Conservation (phyloP, 805 yeast genomes). For the Teunomyces atbi region DNA sequence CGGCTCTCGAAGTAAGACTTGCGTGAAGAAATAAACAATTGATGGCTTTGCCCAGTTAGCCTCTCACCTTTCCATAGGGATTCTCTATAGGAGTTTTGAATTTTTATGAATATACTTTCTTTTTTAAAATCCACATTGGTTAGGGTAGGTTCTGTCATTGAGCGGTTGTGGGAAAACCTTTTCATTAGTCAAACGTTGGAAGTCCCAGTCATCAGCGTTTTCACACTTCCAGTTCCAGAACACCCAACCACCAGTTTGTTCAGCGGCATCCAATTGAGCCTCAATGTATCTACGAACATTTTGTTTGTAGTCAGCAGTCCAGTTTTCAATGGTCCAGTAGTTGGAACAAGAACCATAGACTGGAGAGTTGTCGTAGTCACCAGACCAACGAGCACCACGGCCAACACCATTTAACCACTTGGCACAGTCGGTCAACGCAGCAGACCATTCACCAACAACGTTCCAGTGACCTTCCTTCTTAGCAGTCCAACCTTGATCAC, state of each 20-base stretch:
- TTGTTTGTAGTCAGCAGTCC: slow-evolving; percentile 57
- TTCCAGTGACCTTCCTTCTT: slow-evolving; percentile 65
- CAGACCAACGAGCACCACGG: slow-evolving; percentile 79
- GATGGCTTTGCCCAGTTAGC: neutral
- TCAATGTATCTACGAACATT: slow-evolving; percentile 72
- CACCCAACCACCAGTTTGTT: slow-evolving; percentile 79
- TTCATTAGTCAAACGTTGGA: slow-evolving; percentile 52
- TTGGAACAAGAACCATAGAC: slow-evolving; percentile 61
- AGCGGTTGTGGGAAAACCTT: slow-evolving; percentile 83
- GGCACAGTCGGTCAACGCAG: slow-evolving; percentile 89
- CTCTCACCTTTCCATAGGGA: neutral
- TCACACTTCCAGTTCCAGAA: slow-evolving; percentile 96
- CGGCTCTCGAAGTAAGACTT: neutral
- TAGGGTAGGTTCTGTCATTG: slow-evolving; percentile 61
- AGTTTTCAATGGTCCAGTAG: slow-evolving; percentile 34
- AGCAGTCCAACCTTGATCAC: slow-evolving; percentile 28
- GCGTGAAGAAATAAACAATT: neutral
- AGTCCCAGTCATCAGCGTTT: slow-evolving; percentile 81
- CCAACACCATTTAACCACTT: slow-evolving; percentile 86
- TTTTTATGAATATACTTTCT: neutral
- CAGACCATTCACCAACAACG: slow-evolving; percentile 71
- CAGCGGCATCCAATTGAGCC: slow-evolving; percentile 85
- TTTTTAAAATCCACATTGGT: slow-evolving; percentile 53
- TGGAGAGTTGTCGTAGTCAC: slow-evolving; percentile 43
- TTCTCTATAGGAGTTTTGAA: neutral